Base-by-base conservation (phyloP, 2,329 filamentous ascomycete genomes). In the Hymenoscyphus occultus region DNA sequence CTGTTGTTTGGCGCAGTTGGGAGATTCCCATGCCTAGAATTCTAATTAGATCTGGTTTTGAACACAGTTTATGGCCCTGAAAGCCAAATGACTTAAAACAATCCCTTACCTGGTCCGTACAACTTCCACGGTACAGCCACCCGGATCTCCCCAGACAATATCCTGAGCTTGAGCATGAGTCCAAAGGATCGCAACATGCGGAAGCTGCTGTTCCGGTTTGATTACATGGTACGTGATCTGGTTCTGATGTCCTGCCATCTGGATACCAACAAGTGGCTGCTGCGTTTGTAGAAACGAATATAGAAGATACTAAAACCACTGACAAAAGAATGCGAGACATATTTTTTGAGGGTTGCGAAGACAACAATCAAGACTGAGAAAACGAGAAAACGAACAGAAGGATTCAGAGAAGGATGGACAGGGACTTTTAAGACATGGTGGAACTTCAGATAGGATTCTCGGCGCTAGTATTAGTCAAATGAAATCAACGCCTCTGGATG, bases 141-240 rank as follows among this genome's bases (percentile, higher is more conserved):
- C 67, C 68, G 13, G 64, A 69, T 12, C 66, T 40, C 28, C 68
- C 67, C 35, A 70, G 57, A 54, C 67, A 70, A 19, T 69, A 59
- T 2, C 68, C 68, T 59, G 64, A 66, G 28, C 28, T 45, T 12
- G 65, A 69, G 39, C 68, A 69, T 5, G 65, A 63, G 58, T 70
- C 68, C 12, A 63, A 58, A 45, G 68, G 67, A 54, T 67, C 65
- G 56, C 68, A 70, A 54, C 68, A 70, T 32, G 68, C 61, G 40
- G 68, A 68, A 9, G 60, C 28, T 10, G 42, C 58, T 19, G 60
- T 63, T 13, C 61, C 66, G 0, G 67, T 70, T 56, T 67, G 67
- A 45, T 70, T 69, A 40, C 65, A 68, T 2, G 69, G 69, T 3
- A 66, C 62, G 54, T 70, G 67, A 40, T 19, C 58, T 14, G 64